Conservation (phyloP, 2,329 filamentous ascomycete genomes). For the Xylaria multiplex region DNA sequence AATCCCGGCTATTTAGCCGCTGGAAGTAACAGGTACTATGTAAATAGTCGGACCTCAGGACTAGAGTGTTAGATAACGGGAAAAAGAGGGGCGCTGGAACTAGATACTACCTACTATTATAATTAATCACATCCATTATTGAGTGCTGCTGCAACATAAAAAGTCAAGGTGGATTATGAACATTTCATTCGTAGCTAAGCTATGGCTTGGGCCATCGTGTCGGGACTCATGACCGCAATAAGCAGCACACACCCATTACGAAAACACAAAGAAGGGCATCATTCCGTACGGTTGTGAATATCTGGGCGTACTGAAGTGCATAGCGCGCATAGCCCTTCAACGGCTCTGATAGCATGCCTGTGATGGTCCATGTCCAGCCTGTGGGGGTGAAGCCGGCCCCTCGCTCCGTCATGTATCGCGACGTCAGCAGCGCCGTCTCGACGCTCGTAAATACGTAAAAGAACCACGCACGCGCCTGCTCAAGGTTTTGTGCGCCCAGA, state of each 20-base stretch:
- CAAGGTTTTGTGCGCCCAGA: constrained; percentile 44
- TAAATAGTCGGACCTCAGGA: background rate
- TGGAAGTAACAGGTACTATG: background rate
- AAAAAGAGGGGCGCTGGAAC: constrained; percentile 6
- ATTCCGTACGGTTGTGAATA: constrained; percentile 75
- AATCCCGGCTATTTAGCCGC: background rate
- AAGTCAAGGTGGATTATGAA: background rate
- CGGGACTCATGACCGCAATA: constrained; percentile 51
- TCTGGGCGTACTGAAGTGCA: constrained; percentile 72
- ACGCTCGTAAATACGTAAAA: constrained; percentile 85
- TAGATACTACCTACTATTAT: background rate
- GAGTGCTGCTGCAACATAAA: background rate
- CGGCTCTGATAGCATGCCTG: constrained; percentile 72
- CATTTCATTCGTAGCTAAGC: background rate
- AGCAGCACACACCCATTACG: constrained; percentile 70
- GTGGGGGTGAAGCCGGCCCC: constrained; percentile 58
- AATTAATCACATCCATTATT: background rate
- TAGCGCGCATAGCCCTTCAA: constrained; percentile 70
- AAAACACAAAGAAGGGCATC: constrained; percentile 83
- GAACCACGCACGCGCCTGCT: constrained; percentile 62
- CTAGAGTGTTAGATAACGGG: background rate
- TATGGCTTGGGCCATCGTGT: background rate
- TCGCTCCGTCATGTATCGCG: constrained; percentile 75
- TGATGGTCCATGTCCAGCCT: constrained; percentile 71
- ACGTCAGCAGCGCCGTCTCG: constrained; percentile 77